phyloP scores from a whole-genome alignment of 2,329 filamentous ascomycete genomes.

The Tetracladium maxilliforme region DNA sequence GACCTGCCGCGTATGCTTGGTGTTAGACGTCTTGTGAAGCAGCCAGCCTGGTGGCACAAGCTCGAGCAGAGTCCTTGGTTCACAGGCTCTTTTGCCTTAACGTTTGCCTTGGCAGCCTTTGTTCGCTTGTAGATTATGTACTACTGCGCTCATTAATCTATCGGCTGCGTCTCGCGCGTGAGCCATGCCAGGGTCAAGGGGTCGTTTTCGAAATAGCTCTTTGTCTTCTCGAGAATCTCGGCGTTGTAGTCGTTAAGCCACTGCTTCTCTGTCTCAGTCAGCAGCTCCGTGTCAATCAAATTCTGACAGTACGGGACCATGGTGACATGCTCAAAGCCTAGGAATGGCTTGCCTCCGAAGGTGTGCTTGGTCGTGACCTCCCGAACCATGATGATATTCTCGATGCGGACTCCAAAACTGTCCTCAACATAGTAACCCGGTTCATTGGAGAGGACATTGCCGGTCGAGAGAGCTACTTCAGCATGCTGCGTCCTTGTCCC shows the following conservation, averaged over 20 bases:
- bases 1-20: too few species aligned
- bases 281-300: conserved; percentile 59
- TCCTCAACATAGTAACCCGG: conserved; percentile 97
- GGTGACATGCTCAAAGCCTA: conserved; percentile 94
- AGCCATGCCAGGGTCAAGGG: conserved; percentile 65
- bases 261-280: conserved; percentile 60
- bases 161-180: conserved; percentile 66
- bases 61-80: conserved; percentile 46
- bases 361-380: conserved; percentile 76
- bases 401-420: conserved; percentile 85
- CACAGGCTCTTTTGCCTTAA: conserved; percentile 55
- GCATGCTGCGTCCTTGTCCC: conserved; percentile 84
- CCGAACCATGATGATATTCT: conserved; percentile 85
- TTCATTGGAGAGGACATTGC: conserved; percentile 92
- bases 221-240: conserved; percentile 72
- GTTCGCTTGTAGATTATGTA: conserved; percentile 28
- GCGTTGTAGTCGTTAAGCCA: conserved; percentile 83
- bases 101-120: conserved; percentile 58
- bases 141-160: conserved; percentile 19
- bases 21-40: too few species aligned
- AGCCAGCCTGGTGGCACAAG: too few species aligned
- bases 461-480: conserved; percentile 77
- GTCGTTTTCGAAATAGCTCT: conserved; percentile 60
- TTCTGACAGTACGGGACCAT: conserved; percentile 92
- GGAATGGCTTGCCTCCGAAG: conserved; percentile 86